Evolutionary conservation across 805 yeast genomes (phyloP).

Genomic region (Zygotorulaspora sp.): DNA sequence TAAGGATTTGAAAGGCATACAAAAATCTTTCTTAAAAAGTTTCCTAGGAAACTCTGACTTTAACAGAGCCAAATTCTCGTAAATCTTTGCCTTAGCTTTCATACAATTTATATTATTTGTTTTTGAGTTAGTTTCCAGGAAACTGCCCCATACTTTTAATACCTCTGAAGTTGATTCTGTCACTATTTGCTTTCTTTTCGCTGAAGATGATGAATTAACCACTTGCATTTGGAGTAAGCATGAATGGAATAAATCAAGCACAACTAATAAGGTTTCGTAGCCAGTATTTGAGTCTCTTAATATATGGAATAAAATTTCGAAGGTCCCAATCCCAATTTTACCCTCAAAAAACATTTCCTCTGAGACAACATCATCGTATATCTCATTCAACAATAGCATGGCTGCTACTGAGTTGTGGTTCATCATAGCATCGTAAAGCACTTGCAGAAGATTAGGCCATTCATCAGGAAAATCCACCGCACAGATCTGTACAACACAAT

Average conservation of each 20-base stretch:
- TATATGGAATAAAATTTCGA: conserved; percentile 46
- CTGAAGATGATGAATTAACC: conserved; percentile 13
- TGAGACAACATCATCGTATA: conserved; percentile 79
- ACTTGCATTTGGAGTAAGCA: conserved; percentile 49
- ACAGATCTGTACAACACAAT: conserved; percentile 78
- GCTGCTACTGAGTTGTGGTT: conserved; percentile 44
- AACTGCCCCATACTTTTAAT: conserved; percentile 12
- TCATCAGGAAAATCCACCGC: conserved; percentile 92
- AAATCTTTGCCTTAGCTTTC: conserved; percentile 18
- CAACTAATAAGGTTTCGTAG: conserved; percentile 42
- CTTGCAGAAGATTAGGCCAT: conserved; percentile 71
- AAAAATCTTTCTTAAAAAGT: conserved; percentile 14
- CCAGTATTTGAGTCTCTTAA: conserved; percentile 29
- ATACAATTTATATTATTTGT: conserved; percentile 8
- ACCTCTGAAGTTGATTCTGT: conserved; percentile 18
- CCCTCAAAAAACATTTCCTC: conserved; percentile 83
- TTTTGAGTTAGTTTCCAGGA: conserved; percentile 10
- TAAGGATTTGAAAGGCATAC: conserved; percentile 12
- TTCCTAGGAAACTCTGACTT: conserved; percentile 25
- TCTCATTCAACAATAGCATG: conserved; percentile 59
- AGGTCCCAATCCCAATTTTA: conserved; percentile 55
- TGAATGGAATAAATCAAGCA: conserved; percentile 49
- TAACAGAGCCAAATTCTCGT: conserved; percentile 23
- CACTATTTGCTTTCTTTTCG: conserved; percentile 20
- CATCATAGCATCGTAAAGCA: conserved; percentile 42